Base-by-base conservation (phyloP, 495 filamentous ascomycete species). In the Clohesyomyces aquaticus region DNA sequence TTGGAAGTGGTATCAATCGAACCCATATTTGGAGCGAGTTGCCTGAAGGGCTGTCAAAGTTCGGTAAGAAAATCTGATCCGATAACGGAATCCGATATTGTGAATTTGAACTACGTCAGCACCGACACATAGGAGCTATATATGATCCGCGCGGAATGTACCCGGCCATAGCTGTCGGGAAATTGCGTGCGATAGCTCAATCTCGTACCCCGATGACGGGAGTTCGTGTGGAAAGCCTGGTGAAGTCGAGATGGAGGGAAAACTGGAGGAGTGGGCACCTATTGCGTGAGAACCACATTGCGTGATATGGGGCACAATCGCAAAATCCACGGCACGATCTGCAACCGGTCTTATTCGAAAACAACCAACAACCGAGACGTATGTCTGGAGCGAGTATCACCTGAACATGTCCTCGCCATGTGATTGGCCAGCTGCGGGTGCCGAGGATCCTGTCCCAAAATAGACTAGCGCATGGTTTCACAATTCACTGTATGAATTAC, bases 181-280 rank as follows among this genome's bases (percentile, higher is more conserved):
- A 14, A 54, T 54, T 54, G 51, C 51, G 51, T 54, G 51, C 51
- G 51, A 54, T 42, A 2, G 1, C 21, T 25, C 53, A 42, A 56
- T 43, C 19, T 51, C 14, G n/a, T 19, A 54, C 38, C 28, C 26
- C 50, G 50, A 32, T 35, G 25, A n/a, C 19, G n/a, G 28, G 50
- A 2, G 26, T 3, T 29, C 50, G 19, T 14, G 38, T 54, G 28
- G 14, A 25, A 16, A 19, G 28, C 29, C 50, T 11, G n/a, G 50
- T 32, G 22, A 32, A 3, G 12, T 9, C n/a, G 6, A 22, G 11
- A 28, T 27, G 29, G 35, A n/a, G 35, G 35, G 35, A 41, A 41
- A 41, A 10, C 47, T 21, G 18, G 19, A 22, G 4, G 8, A 23
- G 14, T 23, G 3, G 47, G 19, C 19, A 10, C 19, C n/a, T n/a